phyloP scores from a whole-genome alignment of 106 monocot genomes.

The Cymbidium sinense region DNA sequence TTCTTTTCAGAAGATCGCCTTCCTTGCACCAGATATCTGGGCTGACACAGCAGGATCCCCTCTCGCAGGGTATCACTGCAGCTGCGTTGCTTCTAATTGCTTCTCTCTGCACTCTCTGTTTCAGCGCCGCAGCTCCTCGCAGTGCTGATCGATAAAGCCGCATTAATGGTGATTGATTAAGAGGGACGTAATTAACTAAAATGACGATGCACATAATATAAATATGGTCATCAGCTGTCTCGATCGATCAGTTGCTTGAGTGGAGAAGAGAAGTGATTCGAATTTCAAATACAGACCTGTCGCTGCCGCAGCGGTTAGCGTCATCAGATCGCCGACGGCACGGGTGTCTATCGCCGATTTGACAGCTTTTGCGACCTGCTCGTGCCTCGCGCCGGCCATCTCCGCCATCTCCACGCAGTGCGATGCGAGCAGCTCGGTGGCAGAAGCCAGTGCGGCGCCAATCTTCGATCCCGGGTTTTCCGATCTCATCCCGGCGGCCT shows the following conservation, averaged over 20 bases:
- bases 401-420: constrained; percentile 81
- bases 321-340: constrained; percentile 69
- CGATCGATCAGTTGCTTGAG: too few species aligned
- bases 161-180: neutral
- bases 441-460: constrained; percentile 49
- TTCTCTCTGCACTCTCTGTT: constrained; percentile 53
- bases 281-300: constrained; percentile 35
- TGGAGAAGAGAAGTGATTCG: neutral
- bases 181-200: too few species aligned
- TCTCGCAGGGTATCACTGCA: constrained; percentile 64
- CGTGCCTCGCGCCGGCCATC: constrained; percentile 42
- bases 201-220: neutral
- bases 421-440: constrained; percentile 74
- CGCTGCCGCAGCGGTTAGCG: constrained; percentile 90
- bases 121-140: constrained; percentile 68
- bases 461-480: constrained; percentile 32
- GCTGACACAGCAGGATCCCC: constrained; percentile 21
- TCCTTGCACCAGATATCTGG: constrained; percentile 69
- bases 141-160: constrained; percentile 41
- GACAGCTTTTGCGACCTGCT: constrained; percentile 36
- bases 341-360: constrained; percentile 57
- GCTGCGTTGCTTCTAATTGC: constrained; percentile 27
- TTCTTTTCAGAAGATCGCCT: constrained; percentile 61
- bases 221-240: neutral
- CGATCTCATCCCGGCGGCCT: constrained; percentile 27